Base-by-base conservation (phyloP, 345 rosid genomes). In the Abelmoschus esculentus region DNA sequence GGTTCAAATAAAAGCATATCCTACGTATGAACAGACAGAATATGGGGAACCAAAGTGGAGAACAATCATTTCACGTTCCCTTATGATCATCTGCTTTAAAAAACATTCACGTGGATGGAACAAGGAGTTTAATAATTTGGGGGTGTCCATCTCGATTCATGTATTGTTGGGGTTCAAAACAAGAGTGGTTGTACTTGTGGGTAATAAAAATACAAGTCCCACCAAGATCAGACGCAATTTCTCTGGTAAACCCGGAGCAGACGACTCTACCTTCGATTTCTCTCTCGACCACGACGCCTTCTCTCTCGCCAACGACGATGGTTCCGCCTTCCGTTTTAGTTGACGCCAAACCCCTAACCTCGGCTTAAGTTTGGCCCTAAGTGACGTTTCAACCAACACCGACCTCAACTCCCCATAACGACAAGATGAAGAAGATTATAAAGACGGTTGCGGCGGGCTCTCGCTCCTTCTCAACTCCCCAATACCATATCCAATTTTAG, bases 281-380 rank as follows among this genome's bases (percentile, higher is more conserved):
- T 78, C 96, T 50, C 76, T 77, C 7, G 85, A 80, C 17, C 55
- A 76, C 44, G 97, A 91, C 47, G 96, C 90, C 32, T 93, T 89
- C 78, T 85, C 86, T 3, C 75, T 79, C 28, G 75, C 73, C 13
- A 86, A 83, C 6, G 92, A 87, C 19, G 93, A 90, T 3, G 98
- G 92, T 74, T 73, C 97, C 7, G 77, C 93, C 17, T 95, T 95
- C 85, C 96, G 93, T n/a, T 12, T 85, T 95, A 6, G 99, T 95
- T 4, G 99, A 95, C 62, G 92, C 96, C 0, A 95, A 90, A 62
- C 96, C 96, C 0, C 93, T 96, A n/a, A 14, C 87, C 97, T 1
- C 84, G 96, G n/a, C 99, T 96, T 0, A 87, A 80, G 71, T 95
- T 91, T 60, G 96, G 96, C 14, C 99, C 99, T 0, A 88, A 81